phyloP scores from a whole-genome alignment of 768 basidiomycete genomes.

The Podaxis sp. region DNA sequence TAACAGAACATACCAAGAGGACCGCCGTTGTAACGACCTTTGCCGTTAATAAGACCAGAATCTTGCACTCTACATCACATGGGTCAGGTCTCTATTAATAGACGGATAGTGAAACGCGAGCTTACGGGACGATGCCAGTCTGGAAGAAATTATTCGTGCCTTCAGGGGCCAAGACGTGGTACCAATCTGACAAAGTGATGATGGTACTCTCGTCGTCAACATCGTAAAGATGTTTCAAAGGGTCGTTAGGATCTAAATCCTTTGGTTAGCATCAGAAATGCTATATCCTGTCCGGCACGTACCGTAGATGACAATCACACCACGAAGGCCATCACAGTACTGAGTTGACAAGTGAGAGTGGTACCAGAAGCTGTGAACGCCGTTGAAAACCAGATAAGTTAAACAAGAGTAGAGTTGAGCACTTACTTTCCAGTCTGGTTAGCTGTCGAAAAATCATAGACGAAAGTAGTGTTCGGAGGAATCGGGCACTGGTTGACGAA shows the following conservation, averaged over 20 bases:
- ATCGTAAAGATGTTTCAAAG: conserved; percentile 21
- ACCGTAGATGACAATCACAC: conserved; percentile 30
- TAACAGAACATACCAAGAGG: conserved; percentile 12
- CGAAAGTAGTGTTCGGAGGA: conserved; percentile 28
- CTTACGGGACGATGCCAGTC: conserved; percentile 15
- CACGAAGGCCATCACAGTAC: conserved; percentile 22
- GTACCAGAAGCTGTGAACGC: conserved; percentile 28
- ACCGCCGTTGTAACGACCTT: conserved; percentile 8
- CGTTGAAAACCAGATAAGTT: too few species aligned
- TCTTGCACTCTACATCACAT: not conserved
- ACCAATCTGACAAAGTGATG: conserved; percentile 19
- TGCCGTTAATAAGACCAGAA: conserved; percentile 18
- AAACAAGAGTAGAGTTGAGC: too few species aligned
- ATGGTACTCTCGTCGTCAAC: conserved; percentile 19
- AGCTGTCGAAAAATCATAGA: conserved; percentile 28
- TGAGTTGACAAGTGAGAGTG: conserved; percentile 18
- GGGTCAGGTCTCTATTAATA: not conserved
- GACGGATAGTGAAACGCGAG: not conserved
- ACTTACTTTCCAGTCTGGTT: conserved; percentile 27
- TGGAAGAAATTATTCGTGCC: not conserved
- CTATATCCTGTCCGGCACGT: not conserved
- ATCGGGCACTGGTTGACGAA: conserved; percentile 32
- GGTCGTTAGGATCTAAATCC: conserved; percentile 16
- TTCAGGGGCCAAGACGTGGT: conserved; percentile 12
- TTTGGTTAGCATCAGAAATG: not conserved